Base-by-base conservation (phyloP, 164 flowering plant genomes). In the Umbellularia californica region DNA sequence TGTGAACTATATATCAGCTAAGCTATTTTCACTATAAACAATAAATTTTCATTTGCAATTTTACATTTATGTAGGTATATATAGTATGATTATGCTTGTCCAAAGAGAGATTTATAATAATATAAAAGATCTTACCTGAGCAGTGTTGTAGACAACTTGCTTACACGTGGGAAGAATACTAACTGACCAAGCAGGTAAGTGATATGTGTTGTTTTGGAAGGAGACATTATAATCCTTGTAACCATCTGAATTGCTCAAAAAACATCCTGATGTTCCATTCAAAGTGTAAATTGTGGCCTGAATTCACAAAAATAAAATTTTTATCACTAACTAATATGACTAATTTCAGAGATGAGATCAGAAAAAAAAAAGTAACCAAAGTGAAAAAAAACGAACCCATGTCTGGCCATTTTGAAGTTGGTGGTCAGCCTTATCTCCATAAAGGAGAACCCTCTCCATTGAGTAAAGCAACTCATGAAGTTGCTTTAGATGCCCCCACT, bases 181-280 rank as follows among this genome's bases (percentile, higher is more conserved):
- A 55, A 89, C 95, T 47, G 95, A 91, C 94, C 95, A 92, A 30
- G 95, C 91, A 2, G 94, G 97, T 13, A 92, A 71, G 0, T 58
- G 66, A 69, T 78, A 83, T 0, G 75, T 15, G 3, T 25, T 74
- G 5, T 83, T 88, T 68, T 71, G 72, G 60, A 74, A 85, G 0
- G 41, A 72, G 10, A 88, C 50, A 0, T 71, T 77, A 0, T 81
- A 81, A 83, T 87, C 91, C 12, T 22, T 9, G 0, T 35, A 13
- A 0, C 74, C 71, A 1, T 89, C 82, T 10, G 71, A 52, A 73
- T 90, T 90, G 47, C 84, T 74, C 20, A 92, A 65, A 75, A 92
- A 88, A 77, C 95, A 89, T 50, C 84, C 71, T 15, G 84, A 74
- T 15, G 33, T 65, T 0, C 72, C 81, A 17, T 80, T 70, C 0